Base-by-base conservation (phyloP, 148 eudicot species). In the Fagopyrum esculentum region DNA sequence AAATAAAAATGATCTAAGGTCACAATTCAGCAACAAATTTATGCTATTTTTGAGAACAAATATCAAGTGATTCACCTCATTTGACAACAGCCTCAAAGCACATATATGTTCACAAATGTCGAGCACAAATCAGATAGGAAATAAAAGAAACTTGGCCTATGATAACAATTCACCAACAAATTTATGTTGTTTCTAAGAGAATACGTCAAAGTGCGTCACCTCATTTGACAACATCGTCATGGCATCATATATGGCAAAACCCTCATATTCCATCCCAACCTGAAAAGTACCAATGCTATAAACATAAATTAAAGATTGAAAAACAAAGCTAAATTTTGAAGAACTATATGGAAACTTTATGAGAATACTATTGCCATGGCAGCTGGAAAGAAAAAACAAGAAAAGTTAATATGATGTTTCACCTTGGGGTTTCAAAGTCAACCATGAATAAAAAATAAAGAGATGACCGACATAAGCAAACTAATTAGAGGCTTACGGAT, bases 161-260 rank as follows among this genome's bases (percentile, higher is more conserved):
- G 74, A 35, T 29, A 35, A 56, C n/a, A 72, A 35, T 35, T 35
- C 40, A 35, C 40, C 40, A 35, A 35, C 40, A 35, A 35, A 35
- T 35, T 35, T 35, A 35, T 2, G 40, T 35, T 35, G 40, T 35
- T 49, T 49, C 6, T 49, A 49, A 49, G 52, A 49, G 52, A 9
- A 49, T 9, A 49, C 12, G 12, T 71, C 13, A 54, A 13, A 13
- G 35, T 46, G 26, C 46, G 22, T 71, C 16, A 43, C 99, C 97
- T 95, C 94, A 74, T 84, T 87, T 78, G 86, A 81, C 61, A 95
- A 49, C 74, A 83, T 85, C 96, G 81, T 95, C 93, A 95, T 80
- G 17, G 91, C 86, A 85, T 95, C 97, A 89, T 95, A 92, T 57
- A 95, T 89, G 46, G 96, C 96, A 89, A 95, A 95, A 82, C 99